Conservation (phyloP, 495 filamentous ascomycete species). For the Podospora pseudocomata region DNA sequence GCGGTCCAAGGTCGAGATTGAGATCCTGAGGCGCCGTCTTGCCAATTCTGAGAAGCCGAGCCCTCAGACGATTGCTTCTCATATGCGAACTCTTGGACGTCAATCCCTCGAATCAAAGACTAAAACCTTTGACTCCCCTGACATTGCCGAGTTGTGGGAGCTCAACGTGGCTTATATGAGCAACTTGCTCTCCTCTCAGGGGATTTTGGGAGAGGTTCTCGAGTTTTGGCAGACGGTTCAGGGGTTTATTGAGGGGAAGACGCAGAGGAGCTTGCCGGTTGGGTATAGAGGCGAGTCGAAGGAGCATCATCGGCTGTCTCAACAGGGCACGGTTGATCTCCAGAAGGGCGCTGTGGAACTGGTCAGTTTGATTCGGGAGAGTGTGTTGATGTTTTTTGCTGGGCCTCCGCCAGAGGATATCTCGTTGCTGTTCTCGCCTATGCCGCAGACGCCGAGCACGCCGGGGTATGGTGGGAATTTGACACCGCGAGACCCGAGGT, state of each 20-base stretch:
- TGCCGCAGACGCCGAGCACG: constrained; percentile 66
- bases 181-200: constrained; percentile 66
- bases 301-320: constrained; percentile 77
- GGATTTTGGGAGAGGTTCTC: constrained; percentile 81
- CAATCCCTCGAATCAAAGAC: constrained; percentile 54
- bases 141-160: constrained; percentile 87
- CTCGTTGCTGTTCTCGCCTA: constrained; percentile 74
- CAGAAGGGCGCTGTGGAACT: constrained; percentile 77
- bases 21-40: constrained; percentile 78
- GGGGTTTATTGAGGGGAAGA: constrained; percentile 83
- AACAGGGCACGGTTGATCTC: constrained; percentile 64
- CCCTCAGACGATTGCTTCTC: constrained; percentile 62
- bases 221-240: constrained; percentile 93
- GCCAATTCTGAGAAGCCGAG: constrained; percentile 66
- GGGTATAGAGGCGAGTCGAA: constrained; percentile 82
- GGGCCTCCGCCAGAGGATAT: constrained; percentile 89
- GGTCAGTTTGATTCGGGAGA: constrained; percentile 74
- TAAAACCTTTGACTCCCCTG: constrained; percentile 63
- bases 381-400: constrained; percentile 75
- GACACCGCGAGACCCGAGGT: constrained; percentile 61
- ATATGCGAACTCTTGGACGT: constrained; percentile 66
- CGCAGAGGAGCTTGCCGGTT: constrained; percentile 72
- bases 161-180: constrained; percentile 68
- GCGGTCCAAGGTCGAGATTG: constrained; percentile 81
- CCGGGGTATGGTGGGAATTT: constrained; percentile 49